These are phyloP conservation scores for Clathrus columnatus DNA, from an alignment of 768 basidiomycete genomes.

Conservation along the genomic window DNA sequence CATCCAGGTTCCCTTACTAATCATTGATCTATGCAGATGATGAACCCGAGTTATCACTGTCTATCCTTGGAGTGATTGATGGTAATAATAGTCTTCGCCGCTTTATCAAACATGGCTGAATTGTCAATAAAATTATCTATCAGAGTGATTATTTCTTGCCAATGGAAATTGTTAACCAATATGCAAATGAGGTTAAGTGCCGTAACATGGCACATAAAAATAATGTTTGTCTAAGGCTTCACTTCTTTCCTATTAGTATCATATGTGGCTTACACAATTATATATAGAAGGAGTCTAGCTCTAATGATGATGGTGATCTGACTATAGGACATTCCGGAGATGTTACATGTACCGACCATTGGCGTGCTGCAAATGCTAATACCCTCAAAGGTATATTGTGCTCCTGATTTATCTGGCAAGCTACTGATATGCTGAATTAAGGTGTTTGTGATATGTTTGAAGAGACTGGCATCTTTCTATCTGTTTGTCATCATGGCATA, in stretches of 20 bases:
- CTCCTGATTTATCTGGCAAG: too few species aligned
- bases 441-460: constrained; percentile 28
- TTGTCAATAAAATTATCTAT: constrained; percentile 17
- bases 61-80: constrained; percentile 17
- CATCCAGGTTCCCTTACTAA: background rate
- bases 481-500: constrained; percentile 28
- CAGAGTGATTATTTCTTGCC: constrained; percentile 23
- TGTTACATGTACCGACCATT: background rate
- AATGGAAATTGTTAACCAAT: too few species aligned
- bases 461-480: constrained; percentile 30
- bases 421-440: too few species aligned
- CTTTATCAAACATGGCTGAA: constrained; percentile 17
- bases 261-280: too few species aligned
- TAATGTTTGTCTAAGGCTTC: background rate
- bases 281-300: background rate
- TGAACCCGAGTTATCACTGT: constrained; percentile 10
- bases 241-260: too few species aligned
- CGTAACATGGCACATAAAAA: background rate
- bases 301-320: constrained; percentile 1
- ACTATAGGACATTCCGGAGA: background rate
- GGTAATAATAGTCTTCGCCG: constrained; percentile 21
- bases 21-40: constrained; percentile 3
- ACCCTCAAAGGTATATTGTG: background rate
- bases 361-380: background rate
- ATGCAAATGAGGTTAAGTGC: too few species aligned